These are phyloP conservation scores for Podila epigama DNA, from an alignment of 192 early-diverging fungal species.

Conservation along the genomic window DNA sequence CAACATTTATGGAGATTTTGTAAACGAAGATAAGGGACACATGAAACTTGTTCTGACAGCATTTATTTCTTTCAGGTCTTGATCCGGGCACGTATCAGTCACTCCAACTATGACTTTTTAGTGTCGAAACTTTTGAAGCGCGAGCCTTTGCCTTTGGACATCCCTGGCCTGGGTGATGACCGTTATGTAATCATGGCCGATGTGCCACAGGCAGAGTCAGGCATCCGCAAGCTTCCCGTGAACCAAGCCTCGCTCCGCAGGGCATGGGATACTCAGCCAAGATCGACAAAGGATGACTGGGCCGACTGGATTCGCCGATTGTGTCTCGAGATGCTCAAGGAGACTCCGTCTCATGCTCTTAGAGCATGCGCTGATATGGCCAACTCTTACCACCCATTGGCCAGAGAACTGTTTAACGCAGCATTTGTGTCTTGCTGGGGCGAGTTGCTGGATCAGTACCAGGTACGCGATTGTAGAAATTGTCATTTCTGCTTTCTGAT, in stretches of 20 bases:
- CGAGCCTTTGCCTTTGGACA: conserved; percentile 75
- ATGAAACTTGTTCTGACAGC: too few relatives aligned
- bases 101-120: conserved; percentile 78
- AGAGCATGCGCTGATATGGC: conserved; percentile 90
- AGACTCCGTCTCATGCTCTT: conserved; percentile 96
- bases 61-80: conserved; percentile 48
- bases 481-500: not conserved
- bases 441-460: conserved; percentile 87
- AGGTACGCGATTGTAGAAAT: conserved; percentile 40
- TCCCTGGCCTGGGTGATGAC: conserved; percentile 61
- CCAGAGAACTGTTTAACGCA: conserved; percentile 93
- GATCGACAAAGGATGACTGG: conserved; percentile 95
- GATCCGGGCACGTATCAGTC: conserved; percentile 66
- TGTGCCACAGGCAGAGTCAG: conserved; percentile 62
- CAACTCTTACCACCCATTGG: conserved; percentile 77
- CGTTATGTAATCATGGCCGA: conserved; percentile 56
- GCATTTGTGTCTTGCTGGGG: conserved; percentile 98
- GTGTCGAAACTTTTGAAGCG: conserved; percentile 77
- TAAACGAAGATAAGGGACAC: too few relatives aligned
- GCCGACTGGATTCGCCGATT: conserved; percentile 92
- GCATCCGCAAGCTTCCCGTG: conserved; percentile 79
- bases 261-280: conserved; percentile 87
- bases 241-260: conserved; percentile 86
- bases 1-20: not conserved
- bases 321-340: conserved; percentile 90